These are phyloP conservation scores for Cenchrus fungigraminus DNA, from an alignment of 176 grass and related monocot species.

Conservation along the genomic window DNA sequence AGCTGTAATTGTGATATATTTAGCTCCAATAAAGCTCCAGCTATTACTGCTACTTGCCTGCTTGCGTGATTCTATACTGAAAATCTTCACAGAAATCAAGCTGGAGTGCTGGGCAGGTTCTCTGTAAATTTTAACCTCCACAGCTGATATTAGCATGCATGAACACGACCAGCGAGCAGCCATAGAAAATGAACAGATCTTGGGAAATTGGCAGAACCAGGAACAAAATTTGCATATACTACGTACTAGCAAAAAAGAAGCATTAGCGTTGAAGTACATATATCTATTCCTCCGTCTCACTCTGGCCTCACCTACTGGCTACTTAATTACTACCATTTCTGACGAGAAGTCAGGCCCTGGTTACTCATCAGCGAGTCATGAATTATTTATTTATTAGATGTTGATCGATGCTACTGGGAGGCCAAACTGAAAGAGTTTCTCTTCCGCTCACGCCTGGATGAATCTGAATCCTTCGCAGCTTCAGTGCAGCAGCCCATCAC, in stretches of 20 bases:
- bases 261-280: slow-evolving; percentile 42
- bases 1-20: slow-evolving; percentile 19
- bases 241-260: slow-evolving; percentile 35
- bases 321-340: slow-evolving; percentile 37
- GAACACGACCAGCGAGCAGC: background rate
- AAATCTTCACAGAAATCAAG: background rate
- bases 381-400: slow-evolving; percentile 36
- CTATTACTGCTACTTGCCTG: background rate
- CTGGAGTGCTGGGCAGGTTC: background rate
- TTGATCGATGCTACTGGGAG: slow-evolving; percentile 29
- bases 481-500: slow-evolving; percentile 28
- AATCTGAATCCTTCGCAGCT: slow-evolving; percentile 31
- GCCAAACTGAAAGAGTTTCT: slow-evolving; percentile 35
- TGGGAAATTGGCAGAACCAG: slow-evolving; percentile 6
- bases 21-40: slow-evolving; percentile 5
- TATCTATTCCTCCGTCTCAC: slow-evolving; percentile 39
- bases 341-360: slow-evolving; percentile 53
- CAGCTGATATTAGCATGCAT: background rate
- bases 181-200: background rate
- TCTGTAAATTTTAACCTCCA: background rate
- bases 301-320: slow-evolving; percentile 25
- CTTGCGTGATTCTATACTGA: background rate
- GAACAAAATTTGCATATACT: slow-evolving; percentile 58
- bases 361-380: slow-evolving; percentile 35
- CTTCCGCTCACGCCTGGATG: background rate